phyloP scores from a whole-genome alignment of 2,329 filamentous ascomycete species.

The Pyrenophora graminea region DNA sequence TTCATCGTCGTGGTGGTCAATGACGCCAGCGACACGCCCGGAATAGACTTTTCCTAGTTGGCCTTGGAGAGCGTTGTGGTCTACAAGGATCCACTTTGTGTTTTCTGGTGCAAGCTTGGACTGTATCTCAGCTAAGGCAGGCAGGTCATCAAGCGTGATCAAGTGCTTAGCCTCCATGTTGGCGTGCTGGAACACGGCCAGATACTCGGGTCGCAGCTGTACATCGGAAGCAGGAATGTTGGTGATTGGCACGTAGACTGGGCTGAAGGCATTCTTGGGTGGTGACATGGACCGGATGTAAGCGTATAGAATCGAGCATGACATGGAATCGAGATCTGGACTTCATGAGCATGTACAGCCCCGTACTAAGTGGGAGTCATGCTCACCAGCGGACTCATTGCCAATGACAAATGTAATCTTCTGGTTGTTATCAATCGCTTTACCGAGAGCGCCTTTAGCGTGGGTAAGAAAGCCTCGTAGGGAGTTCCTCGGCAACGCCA shows the following conservation, averaged over 20 bases:
- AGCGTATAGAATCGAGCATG: conserved; percentile 72
- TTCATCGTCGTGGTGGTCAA: conserved; percentile 83
- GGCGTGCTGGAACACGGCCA: conserved; percentile 65
- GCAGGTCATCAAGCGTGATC: conserved; percentile 66
- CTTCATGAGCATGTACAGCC: conserved; percentile 15
- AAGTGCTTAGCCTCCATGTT: conserved; percentile 65
- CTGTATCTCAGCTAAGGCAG: conserved; percentile 56
- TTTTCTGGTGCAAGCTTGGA: conserved; percentile 55
- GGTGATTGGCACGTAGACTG: conserved; percentile 71
- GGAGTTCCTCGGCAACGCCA: conserved; percentile 52
- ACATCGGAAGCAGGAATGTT: conserved; percentile 73
- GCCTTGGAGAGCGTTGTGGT: conserved; percentile 76
- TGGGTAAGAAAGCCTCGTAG: conserved; percentile 52
- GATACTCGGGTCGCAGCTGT: conserved; percentile 72
- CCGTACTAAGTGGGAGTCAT: conserved; percentile 3
- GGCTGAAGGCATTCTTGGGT: conserved; percentile 49
- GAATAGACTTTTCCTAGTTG: conserved; percentile 60
- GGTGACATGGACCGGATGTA: conserved; percentile 69
- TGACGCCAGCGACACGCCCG: conserved; percentile 62
- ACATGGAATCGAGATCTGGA: conserved; percentile 79
- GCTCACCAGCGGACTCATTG: conserved; percentile 57
- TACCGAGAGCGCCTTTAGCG: conserved; percentile 50
- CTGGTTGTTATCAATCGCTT: conserved; percentile 46
- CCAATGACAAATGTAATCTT: conserved; percentile 57
- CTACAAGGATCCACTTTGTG: conserved; percentile 74